A percentile compares a stretch with the other conserved stretches of the same genome.
These are phyloP conservation scores for Chytriomyces hyalinus DNA, from an alignment of 192 early-diverging fungal genomes.

Conservation along the genomic window DNA sequence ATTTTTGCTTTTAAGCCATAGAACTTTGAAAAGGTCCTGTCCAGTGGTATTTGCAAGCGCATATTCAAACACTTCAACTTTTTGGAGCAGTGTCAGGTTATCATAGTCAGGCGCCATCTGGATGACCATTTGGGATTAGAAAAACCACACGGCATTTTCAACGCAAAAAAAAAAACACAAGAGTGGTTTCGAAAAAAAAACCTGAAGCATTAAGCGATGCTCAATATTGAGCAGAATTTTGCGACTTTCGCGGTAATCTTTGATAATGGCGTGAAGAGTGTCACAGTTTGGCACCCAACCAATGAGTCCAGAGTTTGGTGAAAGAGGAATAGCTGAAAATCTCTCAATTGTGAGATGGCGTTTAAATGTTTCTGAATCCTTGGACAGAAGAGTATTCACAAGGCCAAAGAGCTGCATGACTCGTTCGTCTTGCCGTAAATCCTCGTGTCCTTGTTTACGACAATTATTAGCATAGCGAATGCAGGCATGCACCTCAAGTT, in stretches of 20 bases:
- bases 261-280: constrained; percentile 83
- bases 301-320: constrained; percentile 93
- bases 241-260: constrained; percentile 81
- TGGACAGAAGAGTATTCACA: constrained; percentile 85
- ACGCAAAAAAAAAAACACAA: constrained; percentile 18
- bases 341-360: constrained; percentile 88
- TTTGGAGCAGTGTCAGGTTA: constrained; percentile 81
- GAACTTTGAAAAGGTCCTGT: constrained; percentile 87
- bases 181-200: constrained; percentile 28
- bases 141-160: constrained; percentile 15
- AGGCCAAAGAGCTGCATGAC: constrained; percentile 98
- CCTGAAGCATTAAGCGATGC: constrained; percentile 83
- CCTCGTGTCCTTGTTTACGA: constrained; percentile 75
- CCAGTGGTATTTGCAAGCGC: constrained; percentile 87
- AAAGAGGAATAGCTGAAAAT: constrained; percentile 91
- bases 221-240: constrained; percentile 89
- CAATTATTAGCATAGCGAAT: not conserved
- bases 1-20: constrained; percentile 95
- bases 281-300: constrained; percentile 92
- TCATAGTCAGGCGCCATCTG: constrained; percentile 92
- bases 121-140: constrained; percentile 13
- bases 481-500: not conserved
- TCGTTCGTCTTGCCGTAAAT: constrained; percentile 97
- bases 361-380: constrained; percentile 86
- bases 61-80: constrained; percentile 95